Percentiles rank a stretch among this genome's conserved stretches.
phyloP scores from a whole-genome alignment of 2,329 filamentous ascomycete species.

The Cladophialophora psammophila region DNA sequence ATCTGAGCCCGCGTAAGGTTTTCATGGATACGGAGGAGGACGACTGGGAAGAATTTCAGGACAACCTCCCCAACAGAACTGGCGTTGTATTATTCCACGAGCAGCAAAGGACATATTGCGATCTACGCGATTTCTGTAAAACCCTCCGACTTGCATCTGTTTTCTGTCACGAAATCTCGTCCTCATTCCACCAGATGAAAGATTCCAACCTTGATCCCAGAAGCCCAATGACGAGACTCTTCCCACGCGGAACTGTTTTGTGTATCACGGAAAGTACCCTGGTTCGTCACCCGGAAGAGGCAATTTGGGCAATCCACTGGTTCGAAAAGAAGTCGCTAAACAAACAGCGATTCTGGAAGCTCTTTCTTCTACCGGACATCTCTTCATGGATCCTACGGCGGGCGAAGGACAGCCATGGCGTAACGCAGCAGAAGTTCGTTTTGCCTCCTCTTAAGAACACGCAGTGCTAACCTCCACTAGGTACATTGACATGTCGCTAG shows the following conservation, averaged over 20 bases:
- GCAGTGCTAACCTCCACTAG: not conserved
- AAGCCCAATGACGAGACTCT: constrained; percentile 22
- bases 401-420: not conserved
- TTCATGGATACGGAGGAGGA: constrained; percentile 23
- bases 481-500: constrained; percentile 21
- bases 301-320: constrained; percentile 27
- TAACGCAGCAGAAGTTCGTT: constrained; percentile 7
- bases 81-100: constrained; percentile 29
- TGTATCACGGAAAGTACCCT: constrained; percentile 33
- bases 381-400: constrained; percentile 24
- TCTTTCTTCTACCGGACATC: constrained; percentile 28
- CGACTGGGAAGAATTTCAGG: constrained; percentile 30
- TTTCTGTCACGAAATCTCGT: constrained; percentile 26
- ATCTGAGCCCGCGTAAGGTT: constrained; percentile 19
- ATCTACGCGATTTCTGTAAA: constrained; percentile 16
- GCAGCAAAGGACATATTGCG: constrained; percentile 20
- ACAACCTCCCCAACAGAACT: constrained; percentile 4
- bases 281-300: constrained; percentile 15
- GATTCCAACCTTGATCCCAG: not conserved
- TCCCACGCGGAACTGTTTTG: constrained; percentile 30
- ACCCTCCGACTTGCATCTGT: not conserved
- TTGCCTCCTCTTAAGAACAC: not conserved
- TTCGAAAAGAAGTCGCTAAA: constrained; percentile 20
- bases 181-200: not conserved
- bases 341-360: constrained; percentile 22